phyloP scores from a whole-genome alignment of 768 basidiomycete genomes.

The Boletus rubropictus region DNA sequence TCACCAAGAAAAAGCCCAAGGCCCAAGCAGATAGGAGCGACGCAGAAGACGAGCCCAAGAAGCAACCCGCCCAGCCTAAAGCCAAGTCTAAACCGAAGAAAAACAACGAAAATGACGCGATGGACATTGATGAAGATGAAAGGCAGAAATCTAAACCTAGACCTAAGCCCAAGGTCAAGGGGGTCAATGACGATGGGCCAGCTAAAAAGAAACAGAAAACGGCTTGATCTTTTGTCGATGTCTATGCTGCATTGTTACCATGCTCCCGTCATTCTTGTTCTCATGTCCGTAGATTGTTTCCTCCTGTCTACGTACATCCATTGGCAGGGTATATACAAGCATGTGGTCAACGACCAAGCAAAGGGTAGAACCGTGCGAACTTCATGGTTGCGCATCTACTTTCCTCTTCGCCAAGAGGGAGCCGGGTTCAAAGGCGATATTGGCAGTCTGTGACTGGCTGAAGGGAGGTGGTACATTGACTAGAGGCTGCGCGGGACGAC shows the following conservation, averaged over 20 bases:
- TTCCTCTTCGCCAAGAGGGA: slow-evolving; percentile 60
- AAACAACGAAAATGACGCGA: slow-evolving; percentile 41
- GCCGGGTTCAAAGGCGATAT: slow-evolving; percentile 64
- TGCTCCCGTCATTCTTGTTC: neutral
- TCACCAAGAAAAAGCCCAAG: slow-evolving; percentile 41
- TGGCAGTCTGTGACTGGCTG: slow-evolving; percentile 25
- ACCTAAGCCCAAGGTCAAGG: slow-evolving; percentile 33
- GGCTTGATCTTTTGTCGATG: slow-evolving; percentile 19
- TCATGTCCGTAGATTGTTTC: slow-evolving; percentile 1
- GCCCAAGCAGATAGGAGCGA: slow-evolving; percentile 39
- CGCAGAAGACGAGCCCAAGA: slow-evolving; percentile 42
- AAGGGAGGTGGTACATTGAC: slow-evolving; percentile 41
- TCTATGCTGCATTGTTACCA: neutral
- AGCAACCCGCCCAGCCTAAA: slow-evolving; percentile 43
- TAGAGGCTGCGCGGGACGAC: slow-evolving; percentile 43
- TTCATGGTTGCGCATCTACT: slow-evolving; percentile 19
- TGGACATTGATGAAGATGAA: slow-evolving; percentile 43
- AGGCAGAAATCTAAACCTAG: slow-evolving; percentile 41
- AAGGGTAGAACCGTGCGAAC: neutral
- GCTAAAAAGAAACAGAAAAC: slow-evolving; percentile 76
- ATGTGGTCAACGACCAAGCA: slow-evolving; percentile 5
- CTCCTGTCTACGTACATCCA: slow-evolving; percentile 13
- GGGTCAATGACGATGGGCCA: slow-evolving; percentile 44
- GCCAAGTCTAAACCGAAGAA: slow-evolving; percentile 36
- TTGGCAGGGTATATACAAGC: slow-evolving; percentile 13